Base-by-base conservation (phyloP, 352 stramenopile species). In the Phytophthora syringae region DNA sequence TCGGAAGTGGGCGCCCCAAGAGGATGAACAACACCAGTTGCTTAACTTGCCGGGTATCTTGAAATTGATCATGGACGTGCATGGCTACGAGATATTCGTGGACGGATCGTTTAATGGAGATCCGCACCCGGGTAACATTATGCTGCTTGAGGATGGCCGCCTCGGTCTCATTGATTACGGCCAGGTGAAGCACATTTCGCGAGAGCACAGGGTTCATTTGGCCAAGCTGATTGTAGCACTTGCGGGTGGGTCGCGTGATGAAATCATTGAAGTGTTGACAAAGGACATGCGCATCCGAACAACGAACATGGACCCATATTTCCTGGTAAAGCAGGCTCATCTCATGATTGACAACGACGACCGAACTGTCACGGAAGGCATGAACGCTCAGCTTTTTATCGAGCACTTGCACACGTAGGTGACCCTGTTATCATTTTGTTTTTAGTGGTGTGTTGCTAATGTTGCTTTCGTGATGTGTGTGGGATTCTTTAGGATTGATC, bases 41-140 rank as follows among this genome's bases (percentile, higher is more conserved):
- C 74, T 95, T 18, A 93, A 97, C 55, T 77, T 97, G 27, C 84
- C 88, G 2, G 80, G 90, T 16, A 84, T 96, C 15, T 72, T 97
- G 25, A 89, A 94, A 59, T 76, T 94, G 12, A 73, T 97, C 16
- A 93, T 95, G 79, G 88, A 94, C 34, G 90, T 97, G 15, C 92
- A 97, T 62, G 92, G 91, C 7, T 91, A 97, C 72, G 92, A 97
- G 72, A 97, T 98, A 54, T 96, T 98, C 54, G 80, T 96, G 12
- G 77, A 97, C 51, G 92, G 92, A n/a, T 93, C 73, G 39, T 97
- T 98, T 64, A 98, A 98, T 55, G 91, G 91, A 30, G 92, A 97
- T 54, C 90, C 91, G 12, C 92, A 97, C 37, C 92, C 92, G 3
- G 92, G 92, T 12, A 98, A 98, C 62, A 97, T 98, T 39, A 51